phyloP scores from a whole-genome alignment of 1,139 yeast species.

The Suhomyces coccinellae region DNA sequence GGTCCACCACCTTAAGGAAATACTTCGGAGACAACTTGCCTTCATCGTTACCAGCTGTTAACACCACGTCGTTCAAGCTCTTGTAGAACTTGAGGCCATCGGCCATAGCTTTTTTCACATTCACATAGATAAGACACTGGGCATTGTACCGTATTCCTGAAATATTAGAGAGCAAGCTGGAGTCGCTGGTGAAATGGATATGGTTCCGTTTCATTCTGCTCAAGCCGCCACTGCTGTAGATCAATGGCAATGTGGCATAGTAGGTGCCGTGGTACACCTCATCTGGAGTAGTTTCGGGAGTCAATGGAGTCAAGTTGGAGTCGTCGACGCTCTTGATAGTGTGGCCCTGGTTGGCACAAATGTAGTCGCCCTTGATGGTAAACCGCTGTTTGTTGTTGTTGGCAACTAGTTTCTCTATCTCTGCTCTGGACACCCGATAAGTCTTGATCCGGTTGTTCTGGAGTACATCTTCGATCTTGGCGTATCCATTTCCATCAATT shows the following conservation, averaged over 20 bases:
- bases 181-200: conserved; percentile 67
- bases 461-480: conserved; percentile 54
- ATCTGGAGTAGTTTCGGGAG: conserved; percentile 23
- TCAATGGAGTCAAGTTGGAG: conserved; percentile 42
- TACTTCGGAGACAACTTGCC: conserved; percentile 53
- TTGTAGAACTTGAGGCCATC: conserved; percentile 57
- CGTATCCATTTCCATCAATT: conserved; percentile 70
- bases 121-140: conserved; percentile 62
- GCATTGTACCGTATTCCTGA: conserved; percentile 74
- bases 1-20: conserved; percentile 41
- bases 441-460: conserved; percentile 60
- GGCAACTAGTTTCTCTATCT: conserved; percentile 60
- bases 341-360: conserved; percentile 95
- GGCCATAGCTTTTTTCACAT: conserved; percentile 47
- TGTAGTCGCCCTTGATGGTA: conserved; percentile 35
- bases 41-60: conserved; percentile 58
- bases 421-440: conserved; percentile 53
- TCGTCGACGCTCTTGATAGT: conserved; percentile 53
- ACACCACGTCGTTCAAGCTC: conserved; percentile 73
- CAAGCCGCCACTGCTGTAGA: conserved; percentile 58
- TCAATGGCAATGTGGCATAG: conserved; percentile 45
- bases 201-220: conserved; percentile 76
- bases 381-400: conserved; percentile 73
- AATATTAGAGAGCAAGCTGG: conserved; percentile 36
- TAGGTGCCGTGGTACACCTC: conserved; percentile 81